phyloP scores from a whole-genome alignment of 306 rosid species.

The Fragaria ananassa region DNA sequence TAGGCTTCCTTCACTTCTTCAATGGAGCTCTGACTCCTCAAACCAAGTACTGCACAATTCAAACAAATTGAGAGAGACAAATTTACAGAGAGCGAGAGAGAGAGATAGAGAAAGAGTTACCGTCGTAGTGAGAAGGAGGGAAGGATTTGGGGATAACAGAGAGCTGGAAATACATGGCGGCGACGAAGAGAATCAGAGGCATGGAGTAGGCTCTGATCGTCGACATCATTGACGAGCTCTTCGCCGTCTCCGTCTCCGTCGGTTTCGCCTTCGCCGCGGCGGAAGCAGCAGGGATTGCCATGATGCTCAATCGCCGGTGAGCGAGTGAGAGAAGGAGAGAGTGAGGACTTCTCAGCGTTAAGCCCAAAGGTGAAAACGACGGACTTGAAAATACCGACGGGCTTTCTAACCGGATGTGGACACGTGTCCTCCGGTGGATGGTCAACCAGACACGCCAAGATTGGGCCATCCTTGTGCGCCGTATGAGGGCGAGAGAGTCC shows the following conservation, averaged over 20 bases:
- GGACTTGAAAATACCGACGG: neutral
- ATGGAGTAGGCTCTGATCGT: constrained; percentile 58
- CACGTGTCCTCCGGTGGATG: neutral
- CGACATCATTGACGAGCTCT: constrained; percentile 42
- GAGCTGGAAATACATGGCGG: constrained; percentile 72
- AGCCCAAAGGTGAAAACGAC: constrained; percentile 6
- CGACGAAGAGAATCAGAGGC: constrained; percentile 63
- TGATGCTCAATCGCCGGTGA: constrained; percentile 18
- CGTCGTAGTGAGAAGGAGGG: constrained; percentile 80
- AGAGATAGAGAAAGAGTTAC: constrained; percentile 30
- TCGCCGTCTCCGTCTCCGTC: constrained; percentile 5
- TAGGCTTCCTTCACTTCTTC: constrained; percentile 68
- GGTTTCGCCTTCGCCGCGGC: constrained; percentile 6
- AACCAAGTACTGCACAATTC: constrained; percentile 47
- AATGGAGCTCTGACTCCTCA: constrained; percentile 46
- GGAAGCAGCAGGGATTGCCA: constrained; percentile 41
- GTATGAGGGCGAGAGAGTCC: too few relatives aligned
- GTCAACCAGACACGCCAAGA: neutral
- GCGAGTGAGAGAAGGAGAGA: neutral
- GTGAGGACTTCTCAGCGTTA: neutral
- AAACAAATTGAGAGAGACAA: neutral
- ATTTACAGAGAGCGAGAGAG: neutral
- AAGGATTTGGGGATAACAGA: constrained; percentile 69
- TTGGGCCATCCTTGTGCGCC: neutral
- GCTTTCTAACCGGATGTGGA: too few relatives aligned